These are phyloP conservation scores for Colletotrichum sp. DNA, from an alignment of 2,329 filamentous ascomycete species.

Conservation along the genomic window DNA sequence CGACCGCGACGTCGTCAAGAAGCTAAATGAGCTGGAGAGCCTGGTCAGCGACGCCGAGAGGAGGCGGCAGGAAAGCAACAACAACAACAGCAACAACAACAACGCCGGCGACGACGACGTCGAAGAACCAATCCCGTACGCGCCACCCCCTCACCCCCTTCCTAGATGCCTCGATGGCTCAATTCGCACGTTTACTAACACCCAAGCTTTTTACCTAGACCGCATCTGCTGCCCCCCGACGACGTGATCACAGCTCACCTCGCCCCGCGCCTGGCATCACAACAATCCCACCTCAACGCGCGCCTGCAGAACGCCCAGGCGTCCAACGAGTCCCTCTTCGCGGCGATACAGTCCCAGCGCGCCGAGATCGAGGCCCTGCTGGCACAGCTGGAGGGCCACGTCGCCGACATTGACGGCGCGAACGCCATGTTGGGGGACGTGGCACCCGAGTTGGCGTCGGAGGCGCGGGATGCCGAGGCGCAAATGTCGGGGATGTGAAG, in stretches of 20 bases:
- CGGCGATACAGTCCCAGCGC: constrained; percentile 56
- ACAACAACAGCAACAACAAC: not conserved
- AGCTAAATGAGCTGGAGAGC: constrained; percentile 63
- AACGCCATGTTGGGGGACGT: constrained; percentile 52
- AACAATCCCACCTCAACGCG: constrained; percentile 61
- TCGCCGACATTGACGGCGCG: constrained; percentile 59
- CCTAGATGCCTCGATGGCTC: not conserved
- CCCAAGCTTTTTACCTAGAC: constrained; percentile 36
- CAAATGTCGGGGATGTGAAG: constrained; percentile 36
- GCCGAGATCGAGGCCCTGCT: constrained; percentile 58
- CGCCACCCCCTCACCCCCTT: not conserved
- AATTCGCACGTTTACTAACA: not conserved
- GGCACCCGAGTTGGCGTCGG: constrained; percentile 51
- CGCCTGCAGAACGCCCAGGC: constrained; percentile 60
- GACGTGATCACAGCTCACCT: constrained; percentile 60
- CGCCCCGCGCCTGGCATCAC: constrained; percentile 52
- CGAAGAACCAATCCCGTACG: constrained; percentile 48
- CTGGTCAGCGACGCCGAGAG: constrained; percentile 55
- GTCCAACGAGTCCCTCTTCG: constrained; percentile 59
- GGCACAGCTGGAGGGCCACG: constrained; percentile 50
- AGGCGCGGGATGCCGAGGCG: constrained; percentile 50
- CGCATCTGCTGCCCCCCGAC: constrained; percentile 59
- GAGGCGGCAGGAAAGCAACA: constrained; percentile 35
- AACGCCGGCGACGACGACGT: constrained; percentile 11
- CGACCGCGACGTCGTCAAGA: constrained; percentile 56